Base-by-base conservation (phyloP, 805 yeast species). In the Yamadazyma kitorensis region DNA sequence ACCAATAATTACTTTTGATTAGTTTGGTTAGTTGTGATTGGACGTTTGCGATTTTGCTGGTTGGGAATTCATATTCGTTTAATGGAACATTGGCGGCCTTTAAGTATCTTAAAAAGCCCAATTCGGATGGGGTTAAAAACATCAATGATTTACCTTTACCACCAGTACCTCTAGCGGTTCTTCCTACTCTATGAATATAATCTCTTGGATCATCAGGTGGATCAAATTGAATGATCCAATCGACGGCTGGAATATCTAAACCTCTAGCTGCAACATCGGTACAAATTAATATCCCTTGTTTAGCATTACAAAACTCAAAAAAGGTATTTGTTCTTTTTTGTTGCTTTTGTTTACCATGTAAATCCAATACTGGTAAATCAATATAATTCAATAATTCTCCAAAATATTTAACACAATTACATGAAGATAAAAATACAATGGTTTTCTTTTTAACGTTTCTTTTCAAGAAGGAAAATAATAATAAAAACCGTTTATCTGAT, bases 161-260 rank as follows among this genome's bases (percentile, higher is more conserved):
- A 31, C 76, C 56, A 15, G 82, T 66, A 45, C 95, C 95, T 71
- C 98, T 82, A 23, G 98, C 99, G 17, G 99, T 93, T 72, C 99
- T 82, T 47, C 99, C 99, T 23, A 93, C 98, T 64, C 99, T 80
- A 68, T 93, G 99, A 49, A 93, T 93, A 61, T 93, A 93, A 65
- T 93, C 98, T 68, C 98, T 81, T 64, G 98, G 98, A 67, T 93
- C 98, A 82, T 93, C 98, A 59, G 98, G 98, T 36, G 98, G 98
- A 61, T 93, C 99, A 55, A 87, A 93, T 70, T 93, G 98, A 46
- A 93, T 84, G 54, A 93, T 93, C 98, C 98, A 93, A 68, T 94
- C 98, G 36, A 93, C 98, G 18, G 94, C 82, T 34, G 99, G 99
- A 49, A 93, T 93, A 70, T 93, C 99, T 47, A 93, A 77, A 16